These are phyloP conservation scores for Skeletonema tropicum DNA, from an alignment of 108 stramenopile species.

Conservation along the genomic window DNA sequence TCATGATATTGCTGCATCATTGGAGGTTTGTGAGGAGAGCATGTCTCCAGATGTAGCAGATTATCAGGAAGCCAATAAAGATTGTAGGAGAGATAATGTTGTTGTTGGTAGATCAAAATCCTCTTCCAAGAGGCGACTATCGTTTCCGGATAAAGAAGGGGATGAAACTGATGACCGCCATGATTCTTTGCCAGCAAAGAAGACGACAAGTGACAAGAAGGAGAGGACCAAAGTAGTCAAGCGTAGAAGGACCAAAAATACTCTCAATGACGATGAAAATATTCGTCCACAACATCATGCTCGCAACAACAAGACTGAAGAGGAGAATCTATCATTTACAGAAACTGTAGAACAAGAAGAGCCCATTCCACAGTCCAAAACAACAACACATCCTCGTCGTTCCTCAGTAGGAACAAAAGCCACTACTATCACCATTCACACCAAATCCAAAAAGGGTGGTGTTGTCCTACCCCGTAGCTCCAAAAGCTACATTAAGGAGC, in stretches of 20 bases:
- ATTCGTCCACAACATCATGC: neutral
- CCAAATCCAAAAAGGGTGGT: neutral
- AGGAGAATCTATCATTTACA: neutral
- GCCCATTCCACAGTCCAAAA: neutral
- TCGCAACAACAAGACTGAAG: neutral
- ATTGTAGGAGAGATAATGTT: neutral
- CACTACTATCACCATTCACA: neutral
- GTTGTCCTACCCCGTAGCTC: neutral
- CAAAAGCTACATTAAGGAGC: neutral
- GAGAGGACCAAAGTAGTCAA: neutral
- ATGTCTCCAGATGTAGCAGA: conserved; percentile 3
- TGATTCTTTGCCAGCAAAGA: neutral
- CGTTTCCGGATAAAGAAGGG: neutral
- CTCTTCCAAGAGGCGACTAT: neutral
- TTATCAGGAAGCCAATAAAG: neutral
- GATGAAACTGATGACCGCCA: neutral
- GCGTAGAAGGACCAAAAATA: neutral
- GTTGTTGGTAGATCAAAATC: neutral
- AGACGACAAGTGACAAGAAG: neutral
- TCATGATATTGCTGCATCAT: neutral
- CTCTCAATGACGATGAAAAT: conserved; percentile 1
- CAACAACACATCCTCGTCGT: neutral
- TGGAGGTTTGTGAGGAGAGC: neutral
- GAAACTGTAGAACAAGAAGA: neutral
- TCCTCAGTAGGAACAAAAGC: neutral